Evolutionary conservation across 1,284 basidiomycete species (phyloP).

Genomic region (Omphalotus olearius): DNA sequence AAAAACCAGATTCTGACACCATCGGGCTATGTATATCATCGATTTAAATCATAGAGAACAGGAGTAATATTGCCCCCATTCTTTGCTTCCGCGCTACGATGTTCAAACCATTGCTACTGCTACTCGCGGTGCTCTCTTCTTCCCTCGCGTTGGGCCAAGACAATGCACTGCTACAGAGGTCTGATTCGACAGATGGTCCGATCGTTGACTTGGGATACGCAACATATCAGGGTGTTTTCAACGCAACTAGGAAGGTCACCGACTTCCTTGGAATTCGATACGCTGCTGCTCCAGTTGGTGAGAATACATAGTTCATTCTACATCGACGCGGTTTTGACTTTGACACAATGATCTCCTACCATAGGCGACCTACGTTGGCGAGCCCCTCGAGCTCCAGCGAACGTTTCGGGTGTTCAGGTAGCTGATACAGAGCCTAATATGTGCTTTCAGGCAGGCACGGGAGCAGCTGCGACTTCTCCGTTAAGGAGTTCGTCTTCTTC

Average conservation of each 20-base stretch:
- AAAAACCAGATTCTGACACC: too few relatives aligned
- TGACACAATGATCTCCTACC: neutral
- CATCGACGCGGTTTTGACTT: neutral
- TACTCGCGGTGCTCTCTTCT: too few relatives aligned
- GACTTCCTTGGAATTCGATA: conserved; percentile 29
- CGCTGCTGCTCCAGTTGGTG: conserved; percentile 28
- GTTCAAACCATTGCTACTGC: too few relatives aligned
- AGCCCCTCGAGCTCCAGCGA: conserved; percentile 26
- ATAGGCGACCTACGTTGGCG: conserved; percentile 29
- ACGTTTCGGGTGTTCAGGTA: conserved; percentile 25
- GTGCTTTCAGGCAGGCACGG: conserved; percentile 22
- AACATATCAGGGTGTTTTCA: conserved; percentile 25
- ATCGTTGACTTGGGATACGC: conserved; percentile 28
- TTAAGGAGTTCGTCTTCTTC: conserved; percentile 18
- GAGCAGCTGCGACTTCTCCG: conserved; percentile 11
- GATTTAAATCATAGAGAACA: too few relatives aligned
- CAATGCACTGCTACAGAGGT: too few relatives aligned
- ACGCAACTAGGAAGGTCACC: conserved; percentile 19
- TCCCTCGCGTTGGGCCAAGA: too few relatives aligned
- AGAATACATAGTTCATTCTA: neutral
- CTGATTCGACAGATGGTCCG: neutral
- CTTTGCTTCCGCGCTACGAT: too few relatives aligned
- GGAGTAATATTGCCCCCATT: too few relatives aligned
- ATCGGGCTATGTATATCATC: too few relatives aligned
- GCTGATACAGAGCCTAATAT: conserved; percentile 27